phyloP scores from a whole-genome alignment of 805 yeast genomes.

The Cyberlindnera euphorbiae region DNA sequence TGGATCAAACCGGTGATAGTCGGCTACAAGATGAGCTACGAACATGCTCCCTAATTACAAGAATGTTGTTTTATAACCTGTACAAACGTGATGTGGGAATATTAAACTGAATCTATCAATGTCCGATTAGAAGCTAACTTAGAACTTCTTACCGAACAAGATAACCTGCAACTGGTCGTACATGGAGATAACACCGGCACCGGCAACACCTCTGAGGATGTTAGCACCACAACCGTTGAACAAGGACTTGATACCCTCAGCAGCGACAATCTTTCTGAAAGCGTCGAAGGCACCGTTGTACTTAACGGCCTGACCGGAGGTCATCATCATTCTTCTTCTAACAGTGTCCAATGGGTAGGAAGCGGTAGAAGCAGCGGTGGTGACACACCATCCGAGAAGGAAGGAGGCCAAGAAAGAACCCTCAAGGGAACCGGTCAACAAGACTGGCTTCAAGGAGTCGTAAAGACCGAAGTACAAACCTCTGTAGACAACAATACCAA shows the following conservation, averaged over 20 bases:
- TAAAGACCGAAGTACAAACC: constrained; percentile 98
- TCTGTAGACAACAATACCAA: constrained; percentile 98
- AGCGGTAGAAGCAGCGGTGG: constrained; percentile 98
- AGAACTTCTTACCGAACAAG: constrained; percentile 93
- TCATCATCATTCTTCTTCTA: constrained; percentile 99
- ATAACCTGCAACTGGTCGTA: constrained; percentile 95
- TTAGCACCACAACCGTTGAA: constrained; percentile 99
- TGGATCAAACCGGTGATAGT: too few relatives aligned
- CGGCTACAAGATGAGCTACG: too few relatives aligned
- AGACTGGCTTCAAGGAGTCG: constrained; percentile 94
- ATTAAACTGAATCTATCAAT: constrained; percentile 46
- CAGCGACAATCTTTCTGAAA: constrained; percentile 86
- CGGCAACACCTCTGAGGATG: constrained; percentile 99
- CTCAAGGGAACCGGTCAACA: constrained; percentile 90
- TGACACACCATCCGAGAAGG: constrained; percentile 95
- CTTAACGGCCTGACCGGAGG: constrained; percentile 98
- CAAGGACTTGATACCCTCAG: constrained; percentile 89
- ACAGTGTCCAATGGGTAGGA: constrained; percentile 99
- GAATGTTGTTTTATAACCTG: constrained; percentile 6
- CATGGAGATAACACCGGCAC: constrained; percentile 98
- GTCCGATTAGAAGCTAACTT: constrained; percentile 9
- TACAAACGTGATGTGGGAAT: constrained; percentile 11
- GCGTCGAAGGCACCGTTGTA: constrained; percentile 94
- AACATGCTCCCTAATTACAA: constrained; percentile 6
- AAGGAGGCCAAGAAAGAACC: constrained; percentile 93